Percentiles rank a stretch among this genome's conserved stretches.
phyloP scores from a whole-genome alignment of 805 yeast species.

The Cyberlindnera veronae region DNA sequence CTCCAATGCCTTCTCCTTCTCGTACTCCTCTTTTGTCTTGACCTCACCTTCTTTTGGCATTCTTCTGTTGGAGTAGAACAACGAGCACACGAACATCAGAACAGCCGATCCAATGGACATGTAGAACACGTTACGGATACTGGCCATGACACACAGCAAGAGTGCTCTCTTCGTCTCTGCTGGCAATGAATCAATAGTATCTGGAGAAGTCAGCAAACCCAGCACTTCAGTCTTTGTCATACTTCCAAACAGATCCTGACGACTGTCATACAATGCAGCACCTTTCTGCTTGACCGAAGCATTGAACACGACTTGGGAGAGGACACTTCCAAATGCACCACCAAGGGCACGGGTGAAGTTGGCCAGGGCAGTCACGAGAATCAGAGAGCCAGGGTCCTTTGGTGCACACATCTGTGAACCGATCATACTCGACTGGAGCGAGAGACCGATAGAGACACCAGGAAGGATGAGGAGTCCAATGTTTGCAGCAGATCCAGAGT shows the following conservation, averaged over 20 bases:
- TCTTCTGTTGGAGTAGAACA: constrained; percentile 39
- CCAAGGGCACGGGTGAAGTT: constrained; percentile 41
- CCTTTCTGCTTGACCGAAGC: constrained; percentile 16
- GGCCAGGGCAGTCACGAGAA: constrained; percentile 41
- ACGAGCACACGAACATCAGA: constrained; percentile 29
- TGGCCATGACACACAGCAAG: constrained; percentile 29
- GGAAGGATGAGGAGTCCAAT: constrained; percentile 37
- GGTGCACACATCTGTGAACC: constrained; percentile 40
- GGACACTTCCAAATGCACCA: constrained; percentile 38
- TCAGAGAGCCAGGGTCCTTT: constrained; percentile 43
- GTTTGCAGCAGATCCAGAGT: constrained; percentile 27
- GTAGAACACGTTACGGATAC: constrained; percentile 40
- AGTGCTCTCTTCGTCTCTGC: constrained; percentile 13
- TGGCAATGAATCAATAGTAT: background rate
- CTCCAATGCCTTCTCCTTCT: constrained; percentile 3
- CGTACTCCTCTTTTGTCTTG: constrained; percentile 12
- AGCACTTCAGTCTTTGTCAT: background rate
- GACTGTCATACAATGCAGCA: background rate
- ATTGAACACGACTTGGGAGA: constrained; percentile 40
- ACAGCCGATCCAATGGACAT: constrained; percentile 36
- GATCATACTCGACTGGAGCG: constrained; percentile 31
- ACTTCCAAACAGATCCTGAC: constrained; percentile 1
- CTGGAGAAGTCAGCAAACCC: constrained; percentile 3
- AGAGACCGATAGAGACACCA: constrained; percentile 33
- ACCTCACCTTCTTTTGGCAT: constrained; percentile 33